Conservation (phyloP, 2,329 filamentous ascomycete genomes). For the Hirsutella minnesotensis region DNA sequence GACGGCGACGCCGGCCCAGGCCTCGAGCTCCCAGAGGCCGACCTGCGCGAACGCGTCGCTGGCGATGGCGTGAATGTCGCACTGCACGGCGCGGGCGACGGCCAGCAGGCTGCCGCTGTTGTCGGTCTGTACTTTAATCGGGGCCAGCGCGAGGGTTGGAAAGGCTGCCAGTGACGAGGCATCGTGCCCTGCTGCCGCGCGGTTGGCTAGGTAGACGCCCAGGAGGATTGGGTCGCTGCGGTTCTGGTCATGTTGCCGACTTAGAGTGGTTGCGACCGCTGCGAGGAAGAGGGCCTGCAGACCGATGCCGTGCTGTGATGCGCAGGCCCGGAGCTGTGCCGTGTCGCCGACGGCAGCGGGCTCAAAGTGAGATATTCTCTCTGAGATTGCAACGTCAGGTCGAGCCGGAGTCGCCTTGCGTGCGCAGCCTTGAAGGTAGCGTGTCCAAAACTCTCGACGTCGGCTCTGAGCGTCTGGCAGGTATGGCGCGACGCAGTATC, state of each 20-base stretch:
- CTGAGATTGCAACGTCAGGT: constrained; percentile 1
- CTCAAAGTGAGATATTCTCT: constrained; percentile 25
- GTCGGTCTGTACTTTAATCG: constrained; percentile 43
- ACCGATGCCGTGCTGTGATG: constrained; percentile 44
- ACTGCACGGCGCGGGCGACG: constrained; percentile 51
- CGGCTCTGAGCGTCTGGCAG: constrained; percentile 2
- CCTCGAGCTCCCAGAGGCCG: constrained; percentile 56
- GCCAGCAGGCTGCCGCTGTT: constrained; percentile 24
- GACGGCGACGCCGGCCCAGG: constrained; percentile 63
- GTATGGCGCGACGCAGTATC: constrained; percentile 7
- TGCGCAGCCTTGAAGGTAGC: constrained; percentile 20
- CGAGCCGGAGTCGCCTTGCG: background rate
- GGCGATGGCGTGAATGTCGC: constrained; percentile 51
- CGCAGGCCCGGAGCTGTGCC: constrained; percentile 15
- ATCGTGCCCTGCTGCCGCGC: constrained; percentile 40
- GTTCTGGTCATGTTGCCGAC: constrained; percentile 18
- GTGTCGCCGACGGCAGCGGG: constrained; percentile 32
- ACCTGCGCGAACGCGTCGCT: constrained; percentile 39
- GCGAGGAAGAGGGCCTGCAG: constrained; percentile 69
- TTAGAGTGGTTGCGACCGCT: constrained; percentile 42
- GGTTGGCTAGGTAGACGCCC: constrained; percentile 76
- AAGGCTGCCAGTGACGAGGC: constrained; percentile 33
- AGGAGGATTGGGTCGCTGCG: constrained; percentile 37
- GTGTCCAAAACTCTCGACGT: constrained; percentile 27
- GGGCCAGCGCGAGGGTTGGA: constrained; percentile 72